Base-by-base conservation (phyloP, 768 basidiomycete genomes). In the Cubamyces sp. region DNA sequence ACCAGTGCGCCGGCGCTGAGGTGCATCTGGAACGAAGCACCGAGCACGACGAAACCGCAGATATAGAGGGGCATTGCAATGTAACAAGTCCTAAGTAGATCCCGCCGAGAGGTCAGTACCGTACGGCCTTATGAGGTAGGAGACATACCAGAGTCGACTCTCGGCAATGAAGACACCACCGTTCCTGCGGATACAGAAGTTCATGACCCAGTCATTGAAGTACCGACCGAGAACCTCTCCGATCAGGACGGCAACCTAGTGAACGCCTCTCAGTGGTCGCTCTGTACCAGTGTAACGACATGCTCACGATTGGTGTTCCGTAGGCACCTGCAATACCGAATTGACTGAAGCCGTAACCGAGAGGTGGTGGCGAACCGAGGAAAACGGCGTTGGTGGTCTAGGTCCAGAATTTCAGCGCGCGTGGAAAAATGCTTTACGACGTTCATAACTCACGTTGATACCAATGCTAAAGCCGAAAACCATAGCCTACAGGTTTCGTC, bases 311-410 rank as follows among this genome's bases (percentile, higher is more conserved):
- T 0, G 82, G 85, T 0, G 85, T 85, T 3, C 77, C 82, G 68
- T 85, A 85, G 15, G 73, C 75, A 34, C 82, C 84, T 0, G 86
- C 80, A 49, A 84, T 82, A 14, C 78, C 80, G 54, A 77, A 80
- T 57, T 75, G 77, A 30, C 73, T 76, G 66, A 83, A 82, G 0
- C 81, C 84, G 63, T 77, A 87, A 0, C 83, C 88, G 11, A 79
- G 65, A 0, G 85, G 85, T 1, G 76, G 76, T 0, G 84, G 84
- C 3, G 74, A 75, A 5, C 84, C 85, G 1, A 88, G 73, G 75
- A 89, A 89, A 1, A 88, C 84, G 0, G 82, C 84, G 61, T 84
- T 86, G 1, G 87, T 91, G 18, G 85, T 84, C 82, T 87, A 55
- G 40, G 56, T 47, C 1, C 46, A n/a, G 15, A 5, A 6, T 43